These are phyloP conservation scores for Citrus maxima DNA, from an alignment of 345 rosid genomes.

Conservation along the genomic window DNA sequence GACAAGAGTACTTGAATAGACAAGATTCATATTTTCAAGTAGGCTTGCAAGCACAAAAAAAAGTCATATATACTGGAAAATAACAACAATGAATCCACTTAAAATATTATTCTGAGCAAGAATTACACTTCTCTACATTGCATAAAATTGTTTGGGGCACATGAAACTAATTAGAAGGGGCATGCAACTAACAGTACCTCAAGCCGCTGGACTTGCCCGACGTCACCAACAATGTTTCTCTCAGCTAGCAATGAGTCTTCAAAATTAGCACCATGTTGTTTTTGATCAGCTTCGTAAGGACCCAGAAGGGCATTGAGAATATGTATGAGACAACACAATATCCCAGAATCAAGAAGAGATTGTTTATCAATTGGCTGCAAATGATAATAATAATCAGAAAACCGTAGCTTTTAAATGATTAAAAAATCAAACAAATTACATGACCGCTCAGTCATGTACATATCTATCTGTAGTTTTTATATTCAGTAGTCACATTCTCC, in stretches of 20 bases:
- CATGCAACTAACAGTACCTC: slow-evolving; percentile 55
- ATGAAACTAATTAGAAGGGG: slow-evolving; percentile 1
- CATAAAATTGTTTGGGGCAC: not conserved
- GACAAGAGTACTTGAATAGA: not conserved
- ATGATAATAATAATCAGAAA: slow-evolving; percentile 11
- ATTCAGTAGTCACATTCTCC: not conserved
- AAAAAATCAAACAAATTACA: not conserved
- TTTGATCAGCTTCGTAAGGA: slow-evolving; percentile 44
- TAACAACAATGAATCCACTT: not conserved
- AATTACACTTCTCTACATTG: not conserved
- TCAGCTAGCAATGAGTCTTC: slow-evolving; percentile 38
- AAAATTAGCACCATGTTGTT: slow-evolving; percentile 25
- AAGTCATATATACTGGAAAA: not conserved
- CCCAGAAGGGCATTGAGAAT: slow-evolving; percentile 70
- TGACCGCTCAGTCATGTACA: not conserved
- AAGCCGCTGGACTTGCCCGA: slow-evolving; percentile 57
- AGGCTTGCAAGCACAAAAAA: not conserved
- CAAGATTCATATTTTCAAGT: not conserved
- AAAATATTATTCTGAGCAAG: not conserved
- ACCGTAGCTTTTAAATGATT: not conserved
- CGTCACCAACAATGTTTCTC: slow-evolving; percentile 35
- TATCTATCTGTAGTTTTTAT: not conserved
- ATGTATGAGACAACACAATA: slow-evolving; percentile 92
- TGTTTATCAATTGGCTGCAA: slow-evolving; percentile 95
- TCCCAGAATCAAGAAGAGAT: slow-evolving; percentile 98